Evolutionary conservation across 139 green algal species (phyloP).

Genomic region (Choricystis sp.): DNA sequence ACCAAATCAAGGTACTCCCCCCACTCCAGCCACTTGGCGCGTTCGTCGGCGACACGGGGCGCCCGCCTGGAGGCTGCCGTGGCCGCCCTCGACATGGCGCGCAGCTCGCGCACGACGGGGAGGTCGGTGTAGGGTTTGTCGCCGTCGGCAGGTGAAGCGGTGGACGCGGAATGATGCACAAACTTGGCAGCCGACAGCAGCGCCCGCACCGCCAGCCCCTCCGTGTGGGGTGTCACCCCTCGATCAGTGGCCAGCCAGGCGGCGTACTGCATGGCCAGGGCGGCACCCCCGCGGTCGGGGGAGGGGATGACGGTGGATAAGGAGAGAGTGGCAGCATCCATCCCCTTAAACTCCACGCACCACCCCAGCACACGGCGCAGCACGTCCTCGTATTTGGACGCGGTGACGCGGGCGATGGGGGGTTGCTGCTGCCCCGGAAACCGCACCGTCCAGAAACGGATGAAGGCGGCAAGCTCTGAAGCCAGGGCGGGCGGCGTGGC

Average conservation of each 20-base stretch:
- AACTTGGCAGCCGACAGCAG: conserved; percentile 28
- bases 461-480: conserved; percentile 22
- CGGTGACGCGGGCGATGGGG: conserved; percentile 22
- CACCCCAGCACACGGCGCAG: conserved; percentile 3
- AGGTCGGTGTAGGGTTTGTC: conserved; percentile 34
- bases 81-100: conserved; percentile 17
- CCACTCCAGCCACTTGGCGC: conserved; percentile 55
- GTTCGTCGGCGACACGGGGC: conserved; percentile 12
- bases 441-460: conserved; percentile 20
- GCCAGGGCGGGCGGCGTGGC: conserved; percentile 13
- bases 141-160: conserved; percentile 12
- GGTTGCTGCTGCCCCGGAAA: conserved; percentile 23
- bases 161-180: conserved; percentile 26
- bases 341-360: not conserved
- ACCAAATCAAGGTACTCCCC: conserved; percentile 26
- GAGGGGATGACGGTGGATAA: not conserved
- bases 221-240: conserved; percentile 10
- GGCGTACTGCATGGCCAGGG: conserved; percentile 31
- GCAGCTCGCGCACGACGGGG: conserved; percentile 29
- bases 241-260: conserved; percentile 28
- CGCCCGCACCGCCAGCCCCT: conserved; percentile 16
- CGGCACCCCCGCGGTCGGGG: conserved; percentile 9
- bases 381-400: conserved; percentile 27
- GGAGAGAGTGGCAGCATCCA: not conserved
- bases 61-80: conserved; percentile 6